phyloP scores from a whole-genome alignment of 2,329 filamentous ascomycete genomes.

The Aureobasidium uvarum region DNA sequence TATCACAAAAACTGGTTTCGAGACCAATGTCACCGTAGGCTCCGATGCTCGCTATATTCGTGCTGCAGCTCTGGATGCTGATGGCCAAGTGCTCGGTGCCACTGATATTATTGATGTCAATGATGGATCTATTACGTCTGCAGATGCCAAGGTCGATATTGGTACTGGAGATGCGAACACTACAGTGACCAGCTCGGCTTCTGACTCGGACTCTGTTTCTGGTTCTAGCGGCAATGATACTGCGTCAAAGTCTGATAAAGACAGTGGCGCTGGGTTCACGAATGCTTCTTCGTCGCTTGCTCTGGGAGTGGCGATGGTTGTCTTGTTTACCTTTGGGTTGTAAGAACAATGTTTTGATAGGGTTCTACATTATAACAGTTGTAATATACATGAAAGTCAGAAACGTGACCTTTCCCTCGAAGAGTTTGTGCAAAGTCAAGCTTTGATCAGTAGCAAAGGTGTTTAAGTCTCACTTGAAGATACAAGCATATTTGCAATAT shows the following conservation, averaged over 20 bases:
- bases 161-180: conserved; percentile 20
- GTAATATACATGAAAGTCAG: not conserved
- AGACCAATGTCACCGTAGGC: conserved; percentile 28
- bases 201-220: conserved; percentile 13
- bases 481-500: not conserved
- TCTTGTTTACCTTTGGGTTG: conserved; percentile 13
- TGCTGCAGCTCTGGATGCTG: conserved; percentile 31
- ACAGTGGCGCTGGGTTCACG: not conserved
- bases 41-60: conserved; percentile 28
- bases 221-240: not conserved
- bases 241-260: not conserved
- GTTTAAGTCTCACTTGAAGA: not conserved
- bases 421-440: not conserved
- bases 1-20: conserved; percentile 29
- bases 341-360: not conserved
- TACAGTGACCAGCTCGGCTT: conserved; percentile 14
- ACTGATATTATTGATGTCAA: conserved; percentile 29
- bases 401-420: not conserved
- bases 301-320: conserved; percentile 9
- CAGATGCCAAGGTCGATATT: conserved; percentile 5
- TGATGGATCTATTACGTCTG: conserved; percentile 11
- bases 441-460: not conserved
- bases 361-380: no score
- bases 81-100: conserved; percentile 29
- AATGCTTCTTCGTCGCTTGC: conserved; percentile 15